These are phyloP conservation scores for Amborella trichopoda DNA, from an alignment of 164 flowering plant species.

Conservation along the genomic window DNA sequence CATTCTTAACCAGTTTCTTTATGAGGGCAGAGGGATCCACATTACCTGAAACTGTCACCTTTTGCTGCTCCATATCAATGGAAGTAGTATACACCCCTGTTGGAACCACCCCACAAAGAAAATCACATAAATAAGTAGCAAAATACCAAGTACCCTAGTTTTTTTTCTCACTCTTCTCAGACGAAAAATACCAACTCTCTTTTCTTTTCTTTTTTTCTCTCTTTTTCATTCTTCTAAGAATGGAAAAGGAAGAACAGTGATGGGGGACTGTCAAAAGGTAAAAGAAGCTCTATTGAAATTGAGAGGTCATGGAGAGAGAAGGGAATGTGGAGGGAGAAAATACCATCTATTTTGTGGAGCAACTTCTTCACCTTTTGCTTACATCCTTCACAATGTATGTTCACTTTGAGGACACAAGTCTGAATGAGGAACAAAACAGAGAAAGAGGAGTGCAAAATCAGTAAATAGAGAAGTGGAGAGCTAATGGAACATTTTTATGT, in stretches of 20 bases:
- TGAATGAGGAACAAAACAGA: slow-evolving; percentile 25
- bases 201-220: too few relatives aligned
- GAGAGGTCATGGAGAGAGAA: too few relatives aligned
- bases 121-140: neutral
- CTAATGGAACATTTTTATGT: too few relatives aligned
- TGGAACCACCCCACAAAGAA: slow-evolving; percentile 4
- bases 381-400: slow-evolving; percentile 86
- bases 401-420: slow-evolving; percentile 82
- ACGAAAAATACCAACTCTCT: neutral
- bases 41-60: slow-evolving; percentile 86
- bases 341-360: slow-evolving; percentile 82
- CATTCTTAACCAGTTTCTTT: slow-evolving; percentile 67
- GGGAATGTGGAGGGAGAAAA: neutral
- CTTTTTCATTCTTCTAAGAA: too few relatives aligned
- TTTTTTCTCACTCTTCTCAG: neutral
- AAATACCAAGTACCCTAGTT: neutral
- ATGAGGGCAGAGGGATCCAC: slow-evolving; percentile 60
- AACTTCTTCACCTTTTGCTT: slow-evolving; percentile 81
- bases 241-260: neutral
- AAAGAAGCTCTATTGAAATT: neutral
- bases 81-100: slow-evolving; percentile 63
- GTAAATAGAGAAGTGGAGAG: slow-evolving; percentile 11
- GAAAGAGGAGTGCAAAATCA: neutral
- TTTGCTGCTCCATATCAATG: slow-evolving; percentile 81
- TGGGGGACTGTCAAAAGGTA: neutral